These are phyloP conservation scores for Yarrowia divulgata DNA, from an alignment of 805 yeast genomes.

Conservation along the genomic window DNA sequence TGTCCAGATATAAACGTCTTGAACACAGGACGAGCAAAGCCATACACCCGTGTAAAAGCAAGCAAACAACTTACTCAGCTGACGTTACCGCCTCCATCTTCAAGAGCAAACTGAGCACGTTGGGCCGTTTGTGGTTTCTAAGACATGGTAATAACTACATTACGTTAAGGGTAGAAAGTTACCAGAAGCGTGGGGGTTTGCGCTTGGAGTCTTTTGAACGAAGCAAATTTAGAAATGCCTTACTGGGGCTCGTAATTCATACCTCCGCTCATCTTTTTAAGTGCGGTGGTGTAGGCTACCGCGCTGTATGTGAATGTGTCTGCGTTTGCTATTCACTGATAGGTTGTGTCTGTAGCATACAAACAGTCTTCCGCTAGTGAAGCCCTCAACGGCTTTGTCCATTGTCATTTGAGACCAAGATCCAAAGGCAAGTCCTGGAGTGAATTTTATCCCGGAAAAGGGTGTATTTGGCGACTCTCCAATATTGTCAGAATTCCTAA, in stretches of 20 bases:
- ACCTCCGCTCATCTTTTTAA: not conserved
- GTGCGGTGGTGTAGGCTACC: too few species aligned
- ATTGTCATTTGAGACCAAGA: not conserved
- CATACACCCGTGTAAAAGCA: too few species aligned
- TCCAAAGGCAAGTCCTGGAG: not conserved
- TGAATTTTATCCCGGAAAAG: not conserved
- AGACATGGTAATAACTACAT: not conserved
- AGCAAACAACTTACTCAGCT: too few species aligned
- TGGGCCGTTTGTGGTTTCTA: not conserved
- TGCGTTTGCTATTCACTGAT: not conserved
- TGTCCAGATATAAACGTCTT: too few species aligned
- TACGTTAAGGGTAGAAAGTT: not conserved
- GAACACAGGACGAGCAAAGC: too few species aligned
- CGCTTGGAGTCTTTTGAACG: too few species aligned
- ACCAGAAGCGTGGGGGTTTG: not conserved
- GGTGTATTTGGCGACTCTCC: not conserved
- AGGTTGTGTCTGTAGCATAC: constrained; percentile 7
- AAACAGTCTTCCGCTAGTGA: constrained; percentile 18
- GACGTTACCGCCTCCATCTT: not conserved
- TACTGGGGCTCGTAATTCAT: not conserved
- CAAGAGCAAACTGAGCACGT: not conserved
- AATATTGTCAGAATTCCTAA: not conserved
- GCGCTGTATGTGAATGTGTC: not conserved
- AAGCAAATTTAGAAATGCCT: too few species aligned
- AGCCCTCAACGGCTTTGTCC: not conserved